phyloP scores from a whole-genome alignment of 257 asterid species.

The Forsythia viridissima region DNA sequence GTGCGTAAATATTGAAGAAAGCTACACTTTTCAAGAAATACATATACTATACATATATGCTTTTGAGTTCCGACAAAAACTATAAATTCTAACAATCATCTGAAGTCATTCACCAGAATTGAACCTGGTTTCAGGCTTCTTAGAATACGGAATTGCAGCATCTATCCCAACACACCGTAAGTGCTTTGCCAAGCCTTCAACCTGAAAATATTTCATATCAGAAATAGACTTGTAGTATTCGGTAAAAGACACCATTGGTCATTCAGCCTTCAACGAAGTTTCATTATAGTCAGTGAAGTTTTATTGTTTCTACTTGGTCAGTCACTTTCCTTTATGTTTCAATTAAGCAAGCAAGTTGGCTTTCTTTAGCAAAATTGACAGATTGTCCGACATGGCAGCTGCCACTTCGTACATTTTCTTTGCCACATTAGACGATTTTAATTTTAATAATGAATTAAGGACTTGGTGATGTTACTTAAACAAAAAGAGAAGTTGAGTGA shows the following conservation, averaged over 20 bases:
- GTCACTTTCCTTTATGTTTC: neutral
- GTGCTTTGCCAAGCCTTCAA: slow-evolving; percentile 96
- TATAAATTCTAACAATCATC: neutral
- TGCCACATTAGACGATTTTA: neutral
- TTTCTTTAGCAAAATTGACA: neutral
- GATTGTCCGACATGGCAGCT: neutral
- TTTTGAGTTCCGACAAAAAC: neutral
- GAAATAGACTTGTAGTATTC: neutral
- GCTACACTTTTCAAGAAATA: neutral
- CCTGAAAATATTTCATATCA: slow-evolving; percentile 40
- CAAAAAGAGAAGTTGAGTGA: neutral
- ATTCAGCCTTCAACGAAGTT: neutral
- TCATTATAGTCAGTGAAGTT: too few species aligned
- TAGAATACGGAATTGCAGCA: slow-evolving; percentile 80
- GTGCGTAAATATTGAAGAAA: neutral
- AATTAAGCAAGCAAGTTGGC: neutral
- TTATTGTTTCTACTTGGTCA: neutral
- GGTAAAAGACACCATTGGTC: neutral
- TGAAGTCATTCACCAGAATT: slow-evolving; percentile 18
- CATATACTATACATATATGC: neutral
- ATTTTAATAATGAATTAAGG: neutral
- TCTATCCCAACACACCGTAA: slow-evolving; percentile 94
- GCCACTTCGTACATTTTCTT: neutral
- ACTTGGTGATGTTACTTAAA: neutral
- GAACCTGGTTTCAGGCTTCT: slow-evolving; percentile 83